These are phyloP conservation scores for Schizopora paradoxa DNA, from an alignment of 1,284 basidiomycete genomes.

Conservation along the genomic window DNA sequence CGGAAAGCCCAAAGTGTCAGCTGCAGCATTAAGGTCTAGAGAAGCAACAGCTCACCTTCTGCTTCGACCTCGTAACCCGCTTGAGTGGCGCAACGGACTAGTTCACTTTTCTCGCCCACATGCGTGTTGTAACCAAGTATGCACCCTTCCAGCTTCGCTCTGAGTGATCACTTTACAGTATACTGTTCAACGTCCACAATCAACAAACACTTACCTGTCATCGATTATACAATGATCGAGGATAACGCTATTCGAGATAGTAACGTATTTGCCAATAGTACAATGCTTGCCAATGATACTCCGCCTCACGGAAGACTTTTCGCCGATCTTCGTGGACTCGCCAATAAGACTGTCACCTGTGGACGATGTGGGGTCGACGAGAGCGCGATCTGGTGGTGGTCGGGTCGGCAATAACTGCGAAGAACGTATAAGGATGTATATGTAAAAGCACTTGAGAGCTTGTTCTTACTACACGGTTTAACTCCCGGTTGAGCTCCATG, in stretches of 20 bases:
- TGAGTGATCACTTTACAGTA: slow-evolving; percentile 28
- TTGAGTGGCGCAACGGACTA: slow-evolving; percentile 84
- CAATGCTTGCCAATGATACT: slow-evolving; percentile 88
- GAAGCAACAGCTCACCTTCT: slow-evolving; percentile 47
- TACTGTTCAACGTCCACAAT: slow-evolving; percentile 8
- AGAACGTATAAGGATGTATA: slow-evolving; percentile 49
- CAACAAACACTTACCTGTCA: slow-evolving; percentile 59
- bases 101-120: slow-evolving; percentile 74
- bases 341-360: slow-evolving; percentile 84
- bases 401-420: slow-evolving; percentile 31
- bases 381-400: slow-evolving; percentile 52
- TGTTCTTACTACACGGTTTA: slow-evolving; percentile 4
- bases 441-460: slow-evolving; percentile 24
- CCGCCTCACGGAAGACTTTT: slow-evolving; percentile 83
- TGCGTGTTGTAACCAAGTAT: slow-evolving; percentile 81
- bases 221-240: slow-evolving; percentile 87
- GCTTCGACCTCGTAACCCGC: slow-evolving; percentile 78
- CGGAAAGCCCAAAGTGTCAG: slow-evolving; percentile 6
- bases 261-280: slow-evolving; percentile 81
- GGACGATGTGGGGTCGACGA: slow-evolving; percentile 75
- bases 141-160: slow-evolving; percentile 86
- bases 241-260: slow-evolving; percentile 82
- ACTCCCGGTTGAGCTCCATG: slow-evolving; percentile 75
- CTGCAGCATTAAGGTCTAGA: neutral
- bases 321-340: slow-evolving; percentile 76